These are phyloP conservation scores for Aspergillus pseudotamarii DNA, from an alignment of 2,329 filamentous ascomycete species.

Conservation along the genomic window DNA sequence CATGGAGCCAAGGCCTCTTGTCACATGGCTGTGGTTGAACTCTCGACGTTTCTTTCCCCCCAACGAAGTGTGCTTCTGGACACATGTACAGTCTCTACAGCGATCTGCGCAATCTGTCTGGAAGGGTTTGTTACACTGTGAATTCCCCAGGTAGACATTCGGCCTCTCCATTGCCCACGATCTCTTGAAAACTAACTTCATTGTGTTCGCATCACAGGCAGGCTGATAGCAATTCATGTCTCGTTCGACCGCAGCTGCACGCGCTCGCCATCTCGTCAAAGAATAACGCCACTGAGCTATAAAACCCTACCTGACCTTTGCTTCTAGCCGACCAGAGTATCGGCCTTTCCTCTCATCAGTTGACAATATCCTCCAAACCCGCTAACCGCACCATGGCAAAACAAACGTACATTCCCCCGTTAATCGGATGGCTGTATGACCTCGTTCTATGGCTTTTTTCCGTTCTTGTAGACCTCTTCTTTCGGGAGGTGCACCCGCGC, in stretches of 20 bases:
- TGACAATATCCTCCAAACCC: background rate
- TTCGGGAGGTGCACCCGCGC: constrained; percentile 93
- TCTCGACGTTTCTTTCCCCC: background rate
- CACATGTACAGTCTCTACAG: background rate
- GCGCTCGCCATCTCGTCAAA: constrained; percentile 2
- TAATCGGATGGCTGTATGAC: constrained; percentile 55
- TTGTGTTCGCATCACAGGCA: background rate
- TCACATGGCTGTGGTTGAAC: constrained; percentile 1
- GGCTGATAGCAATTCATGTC: background rate
- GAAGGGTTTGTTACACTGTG: background rate
- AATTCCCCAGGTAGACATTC: too few species aligned
- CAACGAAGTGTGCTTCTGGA: background rate
- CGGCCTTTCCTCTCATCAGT: background rate
- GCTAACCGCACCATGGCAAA: constrained; percentile 35
- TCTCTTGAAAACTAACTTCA: background rate
- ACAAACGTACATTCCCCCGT: constrained; percentile 43
- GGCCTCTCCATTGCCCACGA: background rate
- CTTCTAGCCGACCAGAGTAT: background rate
- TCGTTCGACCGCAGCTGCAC: background rate
- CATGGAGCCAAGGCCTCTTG: background rate
- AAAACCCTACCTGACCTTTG: background rate
- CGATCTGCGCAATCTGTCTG: background rate
- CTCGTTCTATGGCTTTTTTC: constrained; percentile 54
- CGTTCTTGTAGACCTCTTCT: constrained; percentile 91
- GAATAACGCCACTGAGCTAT: constrained; percentile 1